Percentiles rank a stretch among this genome's conserved stretches.
Evolutionary conservation across 1,284 basidiomycete species (phyloP).

Genomic region (Gomphus bonarii): DNA sequence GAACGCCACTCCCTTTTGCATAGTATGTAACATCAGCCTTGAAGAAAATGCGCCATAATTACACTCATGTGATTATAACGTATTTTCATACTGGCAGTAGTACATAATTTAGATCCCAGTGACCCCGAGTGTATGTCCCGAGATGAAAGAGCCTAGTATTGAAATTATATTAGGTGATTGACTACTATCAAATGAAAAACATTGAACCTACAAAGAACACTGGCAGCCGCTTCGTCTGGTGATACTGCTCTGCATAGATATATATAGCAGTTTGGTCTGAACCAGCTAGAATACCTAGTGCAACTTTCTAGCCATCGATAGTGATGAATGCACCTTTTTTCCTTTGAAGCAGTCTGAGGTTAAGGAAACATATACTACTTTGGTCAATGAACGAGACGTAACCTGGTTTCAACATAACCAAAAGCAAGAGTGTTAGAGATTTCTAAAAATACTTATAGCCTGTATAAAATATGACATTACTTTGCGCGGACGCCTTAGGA

Average conservation of each 20-base stretch:
- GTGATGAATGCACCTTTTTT: conserved; percentile 66
- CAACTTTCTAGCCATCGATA: conserved; percentile 76
- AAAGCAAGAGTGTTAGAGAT: conserved; percentile 51
- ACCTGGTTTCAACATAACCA: conserved; percentile 67
- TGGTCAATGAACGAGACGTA: conserved; percentile 1
- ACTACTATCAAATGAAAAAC: background rate
- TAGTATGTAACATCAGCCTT: background rate
- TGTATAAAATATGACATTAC: background rate
- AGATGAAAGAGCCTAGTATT: conserved; percentile 70
- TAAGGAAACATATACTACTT: background rate
- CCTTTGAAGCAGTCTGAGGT: conserved; percentile 54
- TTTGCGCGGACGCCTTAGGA: conserved; percentile 78
- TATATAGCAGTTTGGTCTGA: conserved; percentile 35
- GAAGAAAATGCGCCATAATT: background rate
- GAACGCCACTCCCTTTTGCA: background rate
- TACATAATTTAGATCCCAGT: conserved; percentile 48
- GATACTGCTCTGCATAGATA: conserved; percentile 66
- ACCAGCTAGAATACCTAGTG: conserved; percentile 61
- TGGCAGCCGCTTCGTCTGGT: conserved; percentile 68
- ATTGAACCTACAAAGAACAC: conserved; percentile 56
- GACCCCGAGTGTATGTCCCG: conserved; percentile 74
- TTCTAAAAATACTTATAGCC: background rate
- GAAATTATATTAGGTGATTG: conserved; percentile 31
- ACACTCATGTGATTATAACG: background rate
- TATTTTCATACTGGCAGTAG: background rate